Conservation (phyloP, 805 yeast genomes). For the Monosporozyma solicola region DNA sequence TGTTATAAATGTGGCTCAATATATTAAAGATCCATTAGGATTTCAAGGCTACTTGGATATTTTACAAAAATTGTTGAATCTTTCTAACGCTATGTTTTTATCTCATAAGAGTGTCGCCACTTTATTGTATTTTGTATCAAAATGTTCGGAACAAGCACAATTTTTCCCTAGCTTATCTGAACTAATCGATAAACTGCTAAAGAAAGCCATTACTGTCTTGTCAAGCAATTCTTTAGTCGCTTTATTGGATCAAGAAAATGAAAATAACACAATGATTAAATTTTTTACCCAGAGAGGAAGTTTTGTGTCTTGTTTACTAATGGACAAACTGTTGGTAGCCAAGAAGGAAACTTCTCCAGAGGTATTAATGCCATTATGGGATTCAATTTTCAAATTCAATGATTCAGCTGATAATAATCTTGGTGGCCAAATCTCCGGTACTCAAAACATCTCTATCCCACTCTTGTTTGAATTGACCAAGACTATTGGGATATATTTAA, state of each 20-base stretch:
- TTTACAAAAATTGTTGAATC: conserved; percentile 20
- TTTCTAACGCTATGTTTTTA: conserved; percentile 17
- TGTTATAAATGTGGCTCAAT: conserved; percentile 8
- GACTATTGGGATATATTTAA: conserved; percentile 25
- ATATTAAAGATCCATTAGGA: conserved; percentile 26
- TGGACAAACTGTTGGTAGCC: conserved; percentile 23
- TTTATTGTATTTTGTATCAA: conserved; percentile 11
- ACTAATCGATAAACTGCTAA: conserved; percentile 16
- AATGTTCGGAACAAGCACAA: conserved; percentile 21
- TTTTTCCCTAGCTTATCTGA: conserved; percentile 19
- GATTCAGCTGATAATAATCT: conserved; percentile 5
- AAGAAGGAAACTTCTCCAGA: conserved; percentile 3
- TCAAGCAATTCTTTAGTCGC: conserved; percentile 17
- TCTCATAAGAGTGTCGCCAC: conserved; percentile 6
- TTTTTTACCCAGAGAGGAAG: conserved; percentile 17
- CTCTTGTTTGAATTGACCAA: conserved; percentile 24
- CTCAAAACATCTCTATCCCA: conserved; percentile 9
- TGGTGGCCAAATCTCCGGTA: neutral
- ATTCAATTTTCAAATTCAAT: conserved; percentile 16
- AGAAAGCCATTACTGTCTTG: conserved; percentile 21
- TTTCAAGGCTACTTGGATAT: conserved; percentile 27
- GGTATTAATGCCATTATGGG: conserved; percentile 14
- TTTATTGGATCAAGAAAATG: conserved; percentile 1
- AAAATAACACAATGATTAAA: conserved; percentile 4
- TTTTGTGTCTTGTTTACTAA: conserved; percentile 16